These are phyloP conservation scores for Aspergillus sp. DNA, from an alignment of 2,329 filamentous ascomycete species.

Conservation along the genomic window DNA sequence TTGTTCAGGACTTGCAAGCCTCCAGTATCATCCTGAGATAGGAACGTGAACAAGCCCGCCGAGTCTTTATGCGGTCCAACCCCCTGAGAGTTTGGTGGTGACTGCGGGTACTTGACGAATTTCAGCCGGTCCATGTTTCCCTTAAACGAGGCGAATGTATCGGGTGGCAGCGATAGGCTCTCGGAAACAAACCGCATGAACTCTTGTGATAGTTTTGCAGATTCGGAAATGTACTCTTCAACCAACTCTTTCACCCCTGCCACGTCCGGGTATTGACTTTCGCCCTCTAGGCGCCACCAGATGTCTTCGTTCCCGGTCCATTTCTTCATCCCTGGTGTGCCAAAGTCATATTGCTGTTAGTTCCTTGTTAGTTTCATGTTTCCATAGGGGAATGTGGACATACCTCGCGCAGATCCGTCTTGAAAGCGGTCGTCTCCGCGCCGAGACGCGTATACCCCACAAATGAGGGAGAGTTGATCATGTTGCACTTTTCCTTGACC, in stretches of 20 bases:
- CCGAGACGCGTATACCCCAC: conserved; percentile 41
- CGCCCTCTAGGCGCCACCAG: conserved; percentile 44
- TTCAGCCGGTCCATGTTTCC: conserved; percentile 58
- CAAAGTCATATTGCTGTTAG: conserved; percentile 51
- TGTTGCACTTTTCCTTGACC: conserved; percentile 35
- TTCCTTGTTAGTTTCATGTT: neutral
- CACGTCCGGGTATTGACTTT: conserved; percentile 36
- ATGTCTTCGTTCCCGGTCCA: conserved; percentile 49
- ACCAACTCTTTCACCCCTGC: conserved; percentile 31
- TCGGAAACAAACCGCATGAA: conserved; percentile 63
- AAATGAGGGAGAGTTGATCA: conserved; percentile 40
- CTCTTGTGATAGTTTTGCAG: conserved; percentile 52
- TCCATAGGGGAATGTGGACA: neutral
- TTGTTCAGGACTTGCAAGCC: conserved; percentile 54
- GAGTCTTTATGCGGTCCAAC: conserved; percentile 64
- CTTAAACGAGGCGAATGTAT: conserved; percentile 56
- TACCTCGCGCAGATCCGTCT: conserved; percentile 40
- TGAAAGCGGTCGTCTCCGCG: conserved; percentile 38
- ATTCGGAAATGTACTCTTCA: conserved; percentile 58
- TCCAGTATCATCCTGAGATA: conserved; percentile 49
- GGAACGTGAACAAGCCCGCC: conserved; percentile 48
- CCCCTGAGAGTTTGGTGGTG: conserved; percentile 50
- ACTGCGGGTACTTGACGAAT: conserved; percentile 59
- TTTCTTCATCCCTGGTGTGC: conserved; percentile 34
- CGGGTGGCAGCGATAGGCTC: conserved; percentile 52